Conservation (phyloP, 2,329 filamentous ascomycete species). For the Xylariaceae sp. region DNA sequence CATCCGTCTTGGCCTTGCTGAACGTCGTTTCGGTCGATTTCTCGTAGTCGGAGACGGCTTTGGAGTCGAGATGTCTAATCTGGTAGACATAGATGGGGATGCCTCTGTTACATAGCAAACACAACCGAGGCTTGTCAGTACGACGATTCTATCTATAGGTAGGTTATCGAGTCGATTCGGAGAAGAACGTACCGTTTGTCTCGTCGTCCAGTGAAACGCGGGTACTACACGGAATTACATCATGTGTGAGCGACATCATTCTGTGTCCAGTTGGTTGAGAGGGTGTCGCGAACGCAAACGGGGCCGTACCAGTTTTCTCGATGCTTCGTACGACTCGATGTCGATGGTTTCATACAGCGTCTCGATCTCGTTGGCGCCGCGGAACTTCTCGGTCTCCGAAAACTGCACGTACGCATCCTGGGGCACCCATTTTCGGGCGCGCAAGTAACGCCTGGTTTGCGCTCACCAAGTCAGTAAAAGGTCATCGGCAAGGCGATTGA, state of each 20-base stretch:
- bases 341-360: conserved; percentile 83
- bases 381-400: conserved; percentile 83
- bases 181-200: conserved; percentile 51
- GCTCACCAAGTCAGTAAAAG: conserved; percentile 14
- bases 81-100: conserved; percentile 92
- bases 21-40: conserved; percentile 49
- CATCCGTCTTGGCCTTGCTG: conserved; percentile 57
- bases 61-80: conserved; percentile 75
- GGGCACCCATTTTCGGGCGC: conserved; percentile 75
- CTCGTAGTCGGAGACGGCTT: conserved; percentile 75
- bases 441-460: conserved; percentile 66
- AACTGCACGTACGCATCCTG: conserved; percentile 78
- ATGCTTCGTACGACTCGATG: conserved; percentile 74
- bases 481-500: conserved; percentile 2
- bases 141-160: background rate
- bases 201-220: conserved; percentile 88
- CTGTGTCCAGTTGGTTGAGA: background rate
- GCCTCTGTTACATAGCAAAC: conserved; percentile 49
- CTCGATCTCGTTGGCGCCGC: conserved; percentile 71
- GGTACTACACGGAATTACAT: conserved; percentile 55
- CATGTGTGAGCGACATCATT: conserved; percentile 19
- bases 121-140: conserved; percentile 5
- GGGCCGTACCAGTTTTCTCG: conserved; percentile 59
- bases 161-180: background rate
- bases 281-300: background rate